These are phyloP conservation scores for Raffaelea ambrosiae DNA, from an alignment of 2,329 filamentous ascomycete genomes.

Conservation along the genomic window DNA sequence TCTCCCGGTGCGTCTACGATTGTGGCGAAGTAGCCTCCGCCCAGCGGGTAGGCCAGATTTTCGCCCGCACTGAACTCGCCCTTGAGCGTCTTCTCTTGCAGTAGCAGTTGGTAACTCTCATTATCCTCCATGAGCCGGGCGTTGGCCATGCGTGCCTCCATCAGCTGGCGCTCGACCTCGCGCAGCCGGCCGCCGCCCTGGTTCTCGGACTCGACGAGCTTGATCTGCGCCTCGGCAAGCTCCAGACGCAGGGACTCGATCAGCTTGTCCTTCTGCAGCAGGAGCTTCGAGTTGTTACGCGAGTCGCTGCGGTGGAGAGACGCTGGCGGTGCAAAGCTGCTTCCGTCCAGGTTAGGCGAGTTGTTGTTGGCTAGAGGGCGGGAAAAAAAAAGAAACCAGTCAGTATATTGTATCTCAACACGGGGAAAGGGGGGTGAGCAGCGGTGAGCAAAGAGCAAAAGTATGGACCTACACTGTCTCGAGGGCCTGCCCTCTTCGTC, in stretches of 20 bases:
- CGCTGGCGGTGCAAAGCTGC: conserved; percentile 78
- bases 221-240: conserved; percentile 90
- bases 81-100: conserved; percentile 91
- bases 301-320: conserved; percentile 83
- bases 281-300: conserved; percentile 77
- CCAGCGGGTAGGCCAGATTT: conserved; percentile 59
- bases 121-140: conserved; percentile 97
- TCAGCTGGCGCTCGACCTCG: conserved; percentile 81
- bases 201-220: conserved; percentile 89
- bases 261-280: conserved; percentile 92
- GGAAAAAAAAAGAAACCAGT: no score
- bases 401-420: background rate
- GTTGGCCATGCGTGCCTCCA: conserved; percentile 93
- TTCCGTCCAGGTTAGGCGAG: conserved; percentile 62
- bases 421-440: background rate
- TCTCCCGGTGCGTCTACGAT: conserved; percentile 4
- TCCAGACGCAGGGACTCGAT: conserved; percentile 90
- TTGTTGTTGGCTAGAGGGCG: conserved; percentile 42
- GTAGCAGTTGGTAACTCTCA: conserved; percentile 90
- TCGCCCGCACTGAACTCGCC: conserved; percentile 76
- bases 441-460: no score
- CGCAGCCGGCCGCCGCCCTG: conserved; percentile 78
- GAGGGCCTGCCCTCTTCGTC: conserved; percentile 50
- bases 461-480: conserved; percentile 40
- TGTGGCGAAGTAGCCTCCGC: background rate